Percentiles rank a stretch among this genome's conserved stretches.
phyloP scores from a whole-genome alignment of 202 grass and related monocot species.

The Elaeis oleifera region DNA sequence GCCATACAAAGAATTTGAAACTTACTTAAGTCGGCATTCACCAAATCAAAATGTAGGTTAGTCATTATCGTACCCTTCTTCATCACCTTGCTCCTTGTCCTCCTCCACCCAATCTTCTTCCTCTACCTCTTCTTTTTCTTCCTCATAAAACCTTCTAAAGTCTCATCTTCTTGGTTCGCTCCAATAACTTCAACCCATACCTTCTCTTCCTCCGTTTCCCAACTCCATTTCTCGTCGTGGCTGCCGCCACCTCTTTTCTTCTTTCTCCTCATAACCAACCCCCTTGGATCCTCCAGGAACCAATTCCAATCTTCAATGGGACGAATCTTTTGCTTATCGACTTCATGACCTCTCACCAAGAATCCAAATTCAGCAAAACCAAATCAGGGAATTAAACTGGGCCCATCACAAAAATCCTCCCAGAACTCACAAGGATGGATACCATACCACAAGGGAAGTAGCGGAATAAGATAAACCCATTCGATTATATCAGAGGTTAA shows the following conservation, averaged over 20 bases:
- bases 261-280: conserved; percentile 18
- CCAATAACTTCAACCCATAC: background rate
- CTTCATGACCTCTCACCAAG: conserved; percentile 58
- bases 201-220: conserved; percentile 1
- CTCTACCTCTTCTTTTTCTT: conserved; percentile 10
- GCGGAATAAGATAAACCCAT: background rate
- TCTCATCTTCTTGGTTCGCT: background rate
- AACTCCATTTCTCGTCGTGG: conserved; percentile 58
- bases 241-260: conserved; percentile 20
- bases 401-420: no score
- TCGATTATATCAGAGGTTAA: background rate
- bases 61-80: conserved; percentile 46
- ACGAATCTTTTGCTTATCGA: conserved; percentile 48
- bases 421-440: no score
- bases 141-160: conserved; percentile 20
- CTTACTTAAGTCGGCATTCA: no score
- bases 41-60: conserved; percentile 27
- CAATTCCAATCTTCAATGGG: conserved; percentile 65
- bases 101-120: conserved; percentile 35
- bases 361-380: conserved; percentile 68
- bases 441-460: background rate
- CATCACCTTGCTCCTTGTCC: background rate
- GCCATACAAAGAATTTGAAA: no score
- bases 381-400: background rate
- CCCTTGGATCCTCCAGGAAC: conserved; percentile 48